These are phyloP conservation scores for Nemania serpens DNA, from an alignment of 2,329 filamentous ascomycete genomes.

Conservation along the genomic window DNA sequence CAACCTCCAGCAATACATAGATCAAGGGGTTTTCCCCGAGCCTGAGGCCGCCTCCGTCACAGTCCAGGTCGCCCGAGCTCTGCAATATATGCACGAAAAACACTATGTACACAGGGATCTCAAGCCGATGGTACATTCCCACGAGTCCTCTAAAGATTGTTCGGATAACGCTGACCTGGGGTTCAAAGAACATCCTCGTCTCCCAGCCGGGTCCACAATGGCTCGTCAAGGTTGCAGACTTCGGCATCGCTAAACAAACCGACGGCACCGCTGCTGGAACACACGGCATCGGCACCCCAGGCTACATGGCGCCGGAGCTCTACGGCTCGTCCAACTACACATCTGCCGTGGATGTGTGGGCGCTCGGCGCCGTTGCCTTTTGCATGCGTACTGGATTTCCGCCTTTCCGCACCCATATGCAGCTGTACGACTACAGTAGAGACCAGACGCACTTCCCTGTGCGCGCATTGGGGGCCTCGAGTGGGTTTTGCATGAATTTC, in stretches of 20 bases:
- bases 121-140: not conserved
- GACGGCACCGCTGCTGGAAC: not conserved
- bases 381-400: not conserved
- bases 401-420: not conserved
- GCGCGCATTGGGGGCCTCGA: not conserved
- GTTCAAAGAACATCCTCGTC: not conserved
- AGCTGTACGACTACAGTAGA: not conserved
- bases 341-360: not conserved
- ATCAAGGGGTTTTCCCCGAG: not conserved
- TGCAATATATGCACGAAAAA: not conserved
- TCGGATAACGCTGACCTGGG: not conserved
- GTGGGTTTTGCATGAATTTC: conserved; percentile 2
- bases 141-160: not conserved
- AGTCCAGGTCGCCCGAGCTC: not conserved
- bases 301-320: not conserved
- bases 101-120: not conserved
- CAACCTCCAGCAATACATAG: not conserved
- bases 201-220: not conserved
- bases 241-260: not conserved
- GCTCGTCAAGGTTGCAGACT: not conserved
- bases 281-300: not conserved
- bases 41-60: not conserved
- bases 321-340: not conserved
- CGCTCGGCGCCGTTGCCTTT: not conserved
- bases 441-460: not conserved